Percentiles rank a stretch among this genome's conserved stretches.
These are phyloP conservation scores for Podospora sp. DNA, from an alignment of 495 filamentous ascomycete genomes.

Conservation along the genomic window DNA sequence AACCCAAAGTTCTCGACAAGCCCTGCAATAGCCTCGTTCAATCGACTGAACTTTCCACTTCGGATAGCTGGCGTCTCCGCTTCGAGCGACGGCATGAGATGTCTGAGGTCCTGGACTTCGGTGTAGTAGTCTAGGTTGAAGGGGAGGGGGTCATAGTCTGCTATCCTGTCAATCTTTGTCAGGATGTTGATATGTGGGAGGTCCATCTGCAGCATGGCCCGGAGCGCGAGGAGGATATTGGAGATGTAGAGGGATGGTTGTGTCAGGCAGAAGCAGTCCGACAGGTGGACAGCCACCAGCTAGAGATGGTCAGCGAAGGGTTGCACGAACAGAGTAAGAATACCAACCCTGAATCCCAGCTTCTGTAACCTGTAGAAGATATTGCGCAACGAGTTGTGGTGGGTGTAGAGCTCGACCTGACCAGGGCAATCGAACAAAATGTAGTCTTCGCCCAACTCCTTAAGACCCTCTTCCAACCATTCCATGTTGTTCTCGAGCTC, in stretches of 20 bases:
- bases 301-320: constrained; percentile 40
- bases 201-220: constrained; percentile 97
- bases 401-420: constrained; percentile 95
- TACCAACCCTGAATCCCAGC: constrained; percentile 81
- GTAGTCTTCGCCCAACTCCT: constrained; percentile 83
- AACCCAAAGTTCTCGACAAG: constrained; percentile 86
- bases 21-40: constrained; percentile 85
- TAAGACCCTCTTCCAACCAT: constrained; percentile 81
- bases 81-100: constrained; percentile 78
- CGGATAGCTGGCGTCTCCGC: constrained; percentile 56
- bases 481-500: constrained; percentile 91
- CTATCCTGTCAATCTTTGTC: constrained; percentile 93
- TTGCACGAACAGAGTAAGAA: constrained; percentile 5
- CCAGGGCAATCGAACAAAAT: constrained; percentile 95
- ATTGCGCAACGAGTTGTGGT: constrained; percentile 85
- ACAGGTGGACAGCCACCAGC: constrained; percentile 88
- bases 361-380: constrained; percentile 90
- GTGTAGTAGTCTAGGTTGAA: constrained; percentile 98
- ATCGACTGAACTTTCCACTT: constrained; percentile 71
- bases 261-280: constrained; percentile 88
- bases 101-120: constrained; percentile 89
- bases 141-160: constrained; percentile 73
- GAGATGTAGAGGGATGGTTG: constrained; percentile 94
- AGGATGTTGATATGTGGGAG: constrained; percentile 93
- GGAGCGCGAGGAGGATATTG: constrained; percentile 84